Evolutionary conservation across 2,329 filamentous ascomycete genomes (phyloP).

Genomic region (Colletotrichum paranaense): DNA sequence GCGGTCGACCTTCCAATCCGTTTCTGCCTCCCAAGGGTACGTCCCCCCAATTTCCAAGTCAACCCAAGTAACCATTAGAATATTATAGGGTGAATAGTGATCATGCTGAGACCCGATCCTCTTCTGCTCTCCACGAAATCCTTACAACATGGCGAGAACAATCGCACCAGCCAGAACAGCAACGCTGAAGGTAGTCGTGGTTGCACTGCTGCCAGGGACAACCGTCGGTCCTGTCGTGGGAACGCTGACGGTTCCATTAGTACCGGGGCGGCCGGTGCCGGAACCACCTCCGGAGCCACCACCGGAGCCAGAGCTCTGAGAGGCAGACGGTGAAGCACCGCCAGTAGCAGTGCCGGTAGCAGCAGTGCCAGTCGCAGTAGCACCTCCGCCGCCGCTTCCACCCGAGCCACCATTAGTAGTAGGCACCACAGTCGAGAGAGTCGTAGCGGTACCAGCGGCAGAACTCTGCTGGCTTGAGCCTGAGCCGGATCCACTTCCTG

Average conservation of each 20-base stretch:
- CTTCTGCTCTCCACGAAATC: background rate
- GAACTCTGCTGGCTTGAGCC: conserved; percentile 34
- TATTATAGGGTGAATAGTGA: background rate
- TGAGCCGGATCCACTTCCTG: conserved; percentile 14
- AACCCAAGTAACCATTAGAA: background rate
- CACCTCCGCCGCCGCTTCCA: conserved; percentile 28
- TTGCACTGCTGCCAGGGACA: conserved; percentile 17
- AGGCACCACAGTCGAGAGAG: conserved; percentile 37
- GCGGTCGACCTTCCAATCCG: background rate
- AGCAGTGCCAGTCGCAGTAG: conserved; percentile 18
- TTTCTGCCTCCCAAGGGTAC: background rate
- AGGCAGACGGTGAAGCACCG: conserved; percentile 38
- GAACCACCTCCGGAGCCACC: conserved; percentile 28
- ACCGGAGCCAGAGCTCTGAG: conserved; percentile 18
- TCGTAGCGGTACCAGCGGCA: conserved; percentile 24
- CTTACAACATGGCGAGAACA: conserved; percentile 33
- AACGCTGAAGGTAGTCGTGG: conserved; percentile 23
- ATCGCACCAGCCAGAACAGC: conserved; percentile 26
- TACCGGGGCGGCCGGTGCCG: conserved; percentile 37
- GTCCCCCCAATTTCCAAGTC: background rate
- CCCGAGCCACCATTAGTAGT: conserved; percentile 11
- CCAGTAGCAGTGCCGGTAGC: conserved; percentile 30
- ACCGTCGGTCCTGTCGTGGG: conserved; percentile 9
- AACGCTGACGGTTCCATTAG: conserved; percentile 32
- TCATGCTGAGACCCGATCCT: background rate